Evolutionary conservation across 1,284 basidiomycete genomes (phyloP).

Genomic region (Peniophora sp.): DNA sequence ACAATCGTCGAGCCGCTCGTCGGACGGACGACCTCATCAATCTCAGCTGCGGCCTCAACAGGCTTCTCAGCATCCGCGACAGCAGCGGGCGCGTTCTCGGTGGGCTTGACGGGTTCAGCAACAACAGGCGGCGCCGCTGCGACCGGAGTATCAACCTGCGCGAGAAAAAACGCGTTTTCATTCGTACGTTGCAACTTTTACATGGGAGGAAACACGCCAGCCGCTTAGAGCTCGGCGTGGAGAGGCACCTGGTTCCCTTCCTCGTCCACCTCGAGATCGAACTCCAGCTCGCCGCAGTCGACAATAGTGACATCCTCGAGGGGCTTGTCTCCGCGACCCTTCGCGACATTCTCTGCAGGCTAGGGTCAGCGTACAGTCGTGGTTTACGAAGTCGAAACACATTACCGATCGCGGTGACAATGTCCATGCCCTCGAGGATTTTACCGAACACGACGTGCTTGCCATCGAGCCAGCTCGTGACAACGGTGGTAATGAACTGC

Average conservation of each 20-base stretch:
- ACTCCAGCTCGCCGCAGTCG: conserved; percentile 73
- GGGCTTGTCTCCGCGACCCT: conserved; percentile 65
- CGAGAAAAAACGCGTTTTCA: conserved; percentile 37
- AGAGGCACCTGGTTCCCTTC: conserved; percentile 85
- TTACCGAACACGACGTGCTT: conserved; percentile 88
- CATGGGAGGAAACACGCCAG: conserved; percentile 23
- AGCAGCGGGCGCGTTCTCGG: not conserved
- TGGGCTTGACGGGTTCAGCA: not conserved
- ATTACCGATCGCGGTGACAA: conserved; percentile 67
- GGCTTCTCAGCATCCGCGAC: not conserved
- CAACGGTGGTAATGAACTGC: conserved; percentile 78
- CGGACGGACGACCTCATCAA: too few species aligned
- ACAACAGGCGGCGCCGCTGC: too few species aligned
- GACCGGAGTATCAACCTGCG: not conserved
- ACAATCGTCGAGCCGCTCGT: not conserved
- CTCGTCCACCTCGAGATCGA: conserved; percentile 53
- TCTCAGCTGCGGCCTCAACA: not conserved
- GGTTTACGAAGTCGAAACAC: conserved; percentile 12
- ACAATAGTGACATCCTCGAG: conserved; percentile 66
- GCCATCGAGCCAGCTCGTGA: conserved; percentile 72
- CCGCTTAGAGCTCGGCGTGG: conserved; percentile 80
- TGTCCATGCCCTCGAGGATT: conserved; percentile 85
- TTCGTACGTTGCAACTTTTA: conserved; percentile 34
- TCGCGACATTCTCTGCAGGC: conserved; percentile 65
- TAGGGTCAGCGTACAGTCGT: not conserved